These are phyloP conservation scores for Neurospora sp. DNA, from an alignment of 495 filamentous ascomycete genomes.

Conservation along the genomic window DNA sequence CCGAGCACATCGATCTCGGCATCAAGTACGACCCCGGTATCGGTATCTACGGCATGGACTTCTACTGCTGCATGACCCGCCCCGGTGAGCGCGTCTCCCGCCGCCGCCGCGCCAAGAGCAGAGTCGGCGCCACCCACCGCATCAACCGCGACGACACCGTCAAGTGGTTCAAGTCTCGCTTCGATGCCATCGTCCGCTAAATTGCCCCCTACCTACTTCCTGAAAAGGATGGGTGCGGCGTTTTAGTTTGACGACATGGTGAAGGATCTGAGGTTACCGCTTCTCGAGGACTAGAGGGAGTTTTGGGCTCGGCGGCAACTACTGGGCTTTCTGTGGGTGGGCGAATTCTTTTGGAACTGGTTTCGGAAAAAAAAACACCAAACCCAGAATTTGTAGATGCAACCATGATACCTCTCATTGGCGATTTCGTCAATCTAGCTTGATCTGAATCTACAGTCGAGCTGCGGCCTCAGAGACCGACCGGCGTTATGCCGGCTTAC, in stretches of 20 bases:
- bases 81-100: slow-evolving; percentile 95
- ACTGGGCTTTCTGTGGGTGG: slow-evolving; percentile 11
- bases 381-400: slow-evolving; percentile 12
- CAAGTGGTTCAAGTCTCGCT: slow-evolving; percentile 99
- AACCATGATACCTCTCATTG: slow-evolving; percentile 14
- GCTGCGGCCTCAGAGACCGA: slow-evolving; percentile 56
- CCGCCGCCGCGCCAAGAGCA: slow-evolving; percentile 79
- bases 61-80: slow-evolving; percentile 99
- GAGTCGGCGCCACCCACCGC: slow-evolving; percentile 77
- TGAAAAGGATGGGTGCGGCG: slow-evolving; percentile 14
- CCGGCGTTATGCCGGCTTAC: slow-evolving; percentile 50
- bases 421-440: slow-evolving; percentile 28
- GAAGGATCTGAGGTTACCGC: slow-evolving; percentile 12
- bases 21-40: slow-evolving; percentile 99
- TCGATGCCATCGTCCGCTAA: slow-evolving; percentile 96
- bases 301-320: slow-evolving; percentile 7
- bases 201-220: slow-evolving; percentile 11
- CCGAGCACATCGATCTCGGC: slow-evolving; percentile 99
- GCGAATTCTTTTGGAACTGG: slow-evolving; percentile 8
- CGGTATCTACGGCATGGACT: slow-evolving; percentile 99
- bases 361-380: neutral
- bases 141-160: slow-evolving; percentile 90
- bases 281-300: slow-evolving; percentile 10
- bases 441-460: slow-evolving; percentile 38
- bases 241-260: slow-evolving; percentile 19